phyloP scores from a whole-genome alignment of 192 early-diverging fungal species.

The Entomortierella lignicola region DNA sequence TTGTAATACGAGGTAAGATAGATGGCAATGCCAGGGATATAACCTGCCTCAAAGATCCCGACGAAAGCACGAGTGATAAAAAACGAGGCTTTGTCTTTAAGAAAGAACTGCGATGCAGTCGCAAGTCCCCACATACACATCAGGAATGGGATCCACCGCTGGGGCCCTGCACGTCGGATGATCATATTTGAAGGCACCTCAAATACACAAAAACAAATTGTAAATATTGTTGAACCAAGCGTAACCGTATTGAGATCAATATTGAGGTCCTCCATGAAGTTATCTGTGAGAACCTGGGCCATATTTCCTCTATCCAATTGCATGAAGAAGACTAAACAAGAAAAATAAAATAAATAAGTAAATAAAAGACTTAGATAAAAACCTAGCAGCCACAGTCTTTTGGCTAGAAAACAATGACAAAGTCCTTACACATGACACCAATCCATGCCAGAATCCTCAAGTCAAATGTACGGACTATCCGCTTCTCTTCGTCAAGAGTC shows the following conservation, averaged over 20 bases:
- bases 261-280: conserved; percentile 60
- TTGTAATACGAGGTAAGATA: conserved; percentile 66
- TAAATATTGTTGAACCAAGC: conserved; percentile 60
- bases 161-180: conserved; percentile 57
- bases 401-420: no score
- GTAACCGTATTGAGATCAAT: conserved; percentile 60
- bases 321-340: conserved; percentile 46
- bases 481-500: conserved; percentile 62
- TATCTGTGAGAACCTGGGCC: conserved; percentile 62
- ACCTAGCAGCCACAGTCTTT: background rate
- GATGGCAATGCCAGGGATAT: conserved; percentile 57
- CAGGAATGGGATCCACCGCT: conserved; percentile 66
- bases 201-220: conserved; percentile 51
- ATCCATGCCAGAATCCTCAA: conserved; percentile 52
- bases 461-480: conserved; percentile 62
- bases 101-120: conserved; percentile 46
- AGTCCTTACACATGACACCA: conserved; percentile 62
- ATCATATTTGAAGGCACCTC: conserved; percentile 65
- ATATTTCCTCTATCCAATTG: conserved; percentile 63
- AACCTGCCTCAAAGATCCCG: conserved; percentile 65
- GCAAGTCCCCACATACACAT: conserved; percentile 34
- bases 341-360: conserved; percentile 4
- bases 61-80: conserved; percentile 61
- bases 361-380: background rate
- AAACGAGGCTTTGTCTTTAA: conserved; percentile 53